Evolutionary conservation across 345 rosid species (phyloP), one percentile per base, ranked within the genome.

Genomic region (Arabidopsis suecica): DNA sequence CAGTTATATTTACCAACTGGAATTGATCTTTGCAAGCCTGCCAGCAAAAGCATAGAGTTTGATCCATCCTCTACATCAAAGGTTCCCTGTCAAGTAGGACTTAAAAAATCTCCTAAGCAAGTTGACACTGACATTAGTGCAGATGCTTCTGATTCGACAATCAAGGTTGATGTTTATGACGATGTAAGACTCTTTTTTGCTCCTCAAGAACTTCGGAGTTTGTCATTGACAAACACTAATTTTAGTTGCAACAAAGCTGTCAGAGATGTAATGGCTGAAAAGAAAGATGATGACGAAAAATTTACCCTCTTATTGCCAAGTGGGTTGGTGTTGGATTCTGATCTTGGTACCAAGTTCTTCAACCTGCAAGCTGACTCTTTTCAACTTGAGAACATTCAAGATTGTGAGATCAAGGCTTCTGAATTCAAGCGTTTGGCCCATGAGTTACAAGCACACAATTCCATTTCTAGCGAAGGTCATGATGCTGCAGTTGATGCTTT

Each of bases 401-500:
- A 87, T 68, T 87, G 93, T 68, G 94, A 91, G 75, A 83, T 86
- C 68, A 87, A 84, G 84, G 92, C 94, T 69, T 84, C 92, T 80
- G 94, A 91, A 79, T 91, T 88, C 78, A 84, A 72, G 55, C 85
- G 83, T 75, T 79, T 91, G 82, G 97, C 97, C 80, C 83, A 73
- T 61, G 91, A 88, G 80, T 84, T 91, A 58, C 83, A 85, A 73
- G 83, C 79, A 36, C 84, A 82, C 71, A 67, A 63, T 82, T 88
- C 85, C 41, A 78, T 79, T 65, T 78, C 92, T 28, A 48, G 63
- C 67, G 94, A 88, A 83, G 83, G 89, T 74, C 97, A 91, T 78
- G 85, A 89, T 83, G 97, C 92, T 74, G 86, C 92, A 67, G 76
- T 91, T 16, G 94, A 91, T 85, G 93, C 97, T 71, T 82, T 91